A percentile compares a stretch with the other conserved stretches of the same genome.
Evolutionary conservation across 805 yeast species (phyloP).

Genomic region (Lachancea thermotolerans): DNA sequence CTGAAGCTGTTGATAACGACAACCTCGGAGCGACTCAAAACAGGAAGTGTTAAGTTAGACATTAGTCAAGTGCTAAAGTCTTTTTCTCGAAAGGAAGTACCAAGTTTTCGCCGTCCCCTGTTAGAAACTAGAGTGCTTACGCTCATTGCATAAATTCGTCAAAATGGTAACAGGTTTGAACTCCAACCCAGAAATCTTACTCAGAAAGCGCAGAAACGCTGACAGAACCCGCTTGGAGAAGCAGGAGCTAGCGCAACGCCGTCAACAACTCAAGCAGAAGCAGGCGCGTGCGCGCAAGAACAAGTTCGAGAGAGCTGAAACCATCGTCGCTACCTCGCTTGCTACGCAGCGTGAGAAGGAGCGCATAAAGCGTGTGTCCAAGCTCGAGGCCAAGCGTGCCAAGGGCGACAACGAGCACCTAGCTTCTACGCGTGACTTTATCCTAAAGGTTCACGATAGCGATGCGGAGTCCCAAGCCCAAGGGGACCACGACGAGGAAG

Average conservation of each 20-base stretch:
- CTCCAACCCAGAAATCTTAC: conserved; percentile 68
- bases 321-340: conserved; percentile 57
- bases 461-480: conserved; percentile 15
- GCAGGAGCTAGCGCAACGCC: conserved; percentile 55
- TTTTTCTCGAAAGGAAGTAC: no score
- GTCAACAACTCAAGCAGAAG: conserved; percentile 39
- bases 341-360: conserved; percentile 62
- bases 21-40: no score
- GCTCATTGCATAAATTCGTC: neutral
- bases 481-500: conserved; percentile 20
- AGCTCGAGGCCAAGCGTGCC: conserved; percentile 39
- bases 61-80: no score
- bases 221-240: conserved; percentile 67
- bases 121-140: no score
- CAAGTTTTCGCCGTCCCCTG: no score
- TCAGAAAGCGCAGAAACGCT: conserved; percentile 72
- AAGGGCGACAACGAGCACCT: conserved; percentile 21
- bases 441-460: conserved; percentile 22
- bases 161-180: conserved; percentile 30
- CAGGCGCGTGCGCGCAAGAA: conserved; percentile 39
- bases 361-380: conserved; percentile 57
- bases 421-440: conserved; percentile 31
- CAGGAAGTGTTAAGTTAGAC: no score
- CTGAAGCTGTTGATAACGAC: no score
- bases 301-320: conserved; percentile 68